Base-by-base conservation (phyloP, 2,329 filamentous ascomycete species). In the Camillea tinctor region DNA sequence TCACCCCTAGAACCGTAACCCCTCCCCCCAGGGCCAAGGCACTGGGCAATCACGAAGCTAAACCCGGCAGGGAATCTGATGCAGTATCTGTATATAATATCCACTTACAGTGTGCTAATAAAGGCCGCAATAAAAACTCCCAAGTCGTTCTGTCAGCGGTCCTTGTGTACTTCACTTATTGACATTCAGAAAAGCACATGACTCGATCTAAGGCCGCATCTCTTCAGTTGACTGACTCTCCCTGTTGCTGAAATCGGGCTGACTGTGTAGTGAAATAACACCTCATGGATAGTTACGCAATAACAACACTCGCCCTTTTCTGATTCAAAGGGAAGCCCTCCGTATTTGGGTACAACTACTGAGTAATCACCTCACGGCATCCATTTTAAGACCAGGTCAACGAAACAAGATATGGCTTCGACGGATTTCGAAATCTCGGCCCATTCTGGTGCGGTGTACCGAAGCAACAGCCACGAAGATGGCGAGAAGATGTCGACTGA, bases 401-500 rank as follows among this genome's bases (percentile, higher is more conserved):
- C 17, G 17, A 44, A 44, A 1, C 13, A 44, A 11, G n/a, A 15
- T 4, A 44, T 44, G 36, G 13, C 36, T 6, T n/a, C 36, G 36
- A 44, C 36, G 5, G 17, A 11, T 44, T 1, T 44, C n/a, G 36
- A 44, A 9, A 44, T 44, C 36, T 44, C 36, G 4, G 36, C 36
- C 13, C 17, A 15, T n/a, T n/a, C 36, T n/a, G 13, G 15, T 7
- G 15, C 36, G 36, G n/a, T 11, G n/a, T 44, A 44, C 36, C 5
- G 36, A 15, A 44, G 36, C 36, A 11, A 44, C 36, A 44, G n/a
- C 36, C 17, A 15, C n/a, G 36, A 15, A 2, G 68, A 66, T 24
- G 49, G 60, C 17, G 67, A 68, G 57, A 68, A 68, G 60, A 56
- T 36, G 6, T 65, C 55, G 9, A 61, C 57, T 26, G 68, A 61